These are phyloP conservation scores for Gomphus bonarii DNA, from an alignment of 1,284 basidiomycete species.

Conservation along the genomic window DNA sequence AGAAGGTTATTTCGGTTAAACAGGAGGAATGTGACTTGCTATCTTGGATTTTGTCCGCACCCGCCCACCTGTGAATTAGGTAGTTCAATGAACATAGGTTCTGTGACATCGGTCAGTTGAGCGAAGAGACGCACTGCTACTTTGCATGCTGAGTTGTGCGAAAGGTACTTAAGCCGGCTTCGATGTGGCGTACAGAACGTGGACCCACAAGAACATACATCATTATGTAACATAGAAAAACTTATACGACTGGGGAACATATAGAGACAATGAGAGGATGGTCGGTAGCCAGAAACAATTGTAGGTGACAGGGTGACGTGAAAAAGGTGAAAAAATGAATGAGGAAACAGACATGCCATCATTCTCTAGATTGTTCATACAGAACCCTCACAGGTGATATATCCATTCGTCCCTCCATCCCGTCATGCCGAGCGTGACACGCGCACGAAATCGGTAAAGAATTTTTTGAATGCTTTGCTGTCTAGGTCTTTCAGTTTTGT, in stretches of 20 bases:
- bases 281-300: not conserved
- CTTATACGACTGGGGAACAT: no score
- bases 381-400: not conserved
- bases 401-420: no score
- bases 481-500: conserved; percentile 72
- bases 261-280: not conserved
- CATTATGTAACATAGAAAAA: not conserved
- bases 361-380: not conserved
- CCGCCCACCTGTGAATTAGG: not conserved
- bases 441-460: conserved; percentile 73
- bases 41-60: conserved; percentile 30
- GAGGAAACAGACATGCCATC: not conserved
- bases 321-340: not conserved
- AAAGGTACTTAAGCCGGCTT: not conserved
- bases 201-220: not conserved
- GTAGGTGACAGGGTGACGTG: not conserved
- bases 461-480: conserved; percentile 78
- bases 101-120: not conserved
- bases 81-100: not conserved
- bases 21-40: conserved; percentile 22
- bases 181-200: not conserved
- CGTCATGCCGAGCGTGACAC: conserved; percentile 6
- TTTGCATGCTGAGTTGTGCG: not conserved
- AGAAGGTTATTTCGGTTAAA: not conserved
- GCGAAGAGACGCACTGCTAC: not conserved